Base-by-base conservation (phyloP, 1,284 basidiomycete species). In the Exobasidium cylindrosporum region DNA sequence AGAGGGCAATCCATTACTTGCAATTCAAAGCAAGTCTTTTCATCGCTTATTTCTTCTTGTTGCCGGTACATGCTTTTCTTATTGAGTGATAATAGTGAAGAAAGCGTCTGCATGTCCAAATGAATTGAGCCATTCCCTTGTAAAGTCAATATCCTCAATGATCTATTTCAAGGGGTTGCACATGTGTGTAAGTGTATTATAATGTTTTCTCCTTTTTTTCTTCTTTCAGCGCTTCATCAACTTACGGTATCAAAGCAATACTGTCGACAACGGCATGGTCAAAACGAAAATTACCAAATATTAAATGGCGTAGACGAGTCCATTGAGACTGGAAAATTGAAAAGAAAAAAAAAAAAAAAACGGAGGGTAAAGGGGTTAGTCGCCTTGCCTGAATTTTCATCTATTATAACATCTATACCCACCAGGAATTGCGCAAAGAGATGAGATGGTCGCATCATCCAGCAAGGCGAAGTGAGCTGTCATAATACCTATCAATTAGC, bases 381-480 rank as follows among this genome's bases (percentile, higher is more conserved):
- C n/a, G n/a, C n/a, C n/a, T n/a, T n/a, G n/a, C n/a, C n/a, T n/a
- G n/a, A n/a, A n/a, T n/a, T n/a, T n/a, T n/a, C n/a, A n/a, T n/a
- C n/a, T n/a, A n/a, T n/a, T n/a, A n/a, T n/a, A n/a, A n/a, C n/a
- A n/a, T n/a, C n/a, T n/a, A n/a, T n/a, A 26, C 40, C 31, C 4
- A 31, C 28, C 13, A 55, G 23, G 14, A 55, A 30, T 40, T 55
- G 14, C 3, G 29, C 14, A 32, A 55, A 55, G 21, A 55, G 28
- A 17, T 55, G 14, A 14, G 53, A 23, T 17, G 53, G 53, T 55
- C 53, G 21, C 53, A 55, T 55, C 30, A 26, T 21, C 53, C 53
- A 55, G 30, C 53, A 55, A 3, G 53, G 53, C 21, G 53, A 55
- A 6, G 53, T 55, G n/a, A 31, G 7, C 47, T 50, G 47, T 50